phyloP scores from a whole-genome alignment of 257 asterid genomes.

The Solanum arcanum region DNA sequence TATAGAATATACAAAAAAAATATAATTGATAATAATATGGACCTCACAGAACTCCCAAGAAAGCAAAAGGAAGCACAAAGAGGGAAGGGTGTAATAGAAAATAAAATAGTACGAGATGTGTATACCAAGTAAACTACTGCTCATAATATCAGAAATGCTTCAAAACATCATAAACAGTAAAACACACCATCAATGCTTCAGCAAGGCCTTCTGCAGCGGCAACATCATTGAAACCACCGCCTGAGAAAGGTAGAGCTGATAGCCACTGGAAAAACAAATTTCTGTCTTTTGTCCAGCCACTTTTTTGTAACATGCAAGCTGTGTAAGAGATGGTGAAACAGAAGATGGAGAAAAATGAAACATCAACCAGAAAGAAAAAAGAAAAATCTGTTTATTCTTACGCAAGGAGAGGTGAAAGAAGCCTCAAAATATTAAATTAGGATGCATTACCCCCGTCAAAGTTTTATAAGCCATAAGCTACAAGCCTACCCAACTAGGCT shows the following conservation, averaged over 20 bases:
- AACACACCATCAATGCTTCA: constrained; percentile 72
- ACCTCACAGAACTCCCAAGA: background rate
- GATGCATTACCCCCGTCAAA: background rate
- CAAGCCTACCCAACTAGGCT: background rate
- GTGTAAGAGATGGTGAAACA: constrained; percentile 14
- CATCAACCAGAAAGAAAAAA: background rate
- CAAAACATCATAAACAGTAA: background rate
- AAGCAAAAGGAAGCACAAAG: background rate
- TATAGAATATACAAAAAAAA: background rate
- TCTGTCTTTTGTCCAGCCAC: constrained; percentile 89
- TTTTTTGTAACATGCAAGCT: constrained; percentile 70
- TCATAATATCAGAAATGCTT: background rate
- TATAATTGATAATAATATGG: background rate
- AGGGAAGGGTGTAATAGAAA: background rate
- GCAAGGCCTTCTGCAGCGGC: constrained; percentile 95
- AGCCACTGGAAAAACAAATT: constrained; percentile 85
- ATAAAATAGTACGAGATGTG: background rate
- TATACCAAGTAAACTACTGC: background rate
- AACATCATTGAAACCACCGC: constrained; percentile 92
- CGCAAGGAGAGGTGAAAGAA: background rate
- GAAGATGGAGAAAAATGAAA: background rate
- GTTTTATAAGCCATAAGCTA: background rate
- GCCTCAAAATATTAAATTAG: background rate
- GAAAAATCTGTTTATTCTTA: background rate
- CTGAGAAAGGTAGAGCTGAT: constrained; percentile 64